Base-by-base conservation (phyloP, 345 rosid species). In the Salix viminalis region DNA sequence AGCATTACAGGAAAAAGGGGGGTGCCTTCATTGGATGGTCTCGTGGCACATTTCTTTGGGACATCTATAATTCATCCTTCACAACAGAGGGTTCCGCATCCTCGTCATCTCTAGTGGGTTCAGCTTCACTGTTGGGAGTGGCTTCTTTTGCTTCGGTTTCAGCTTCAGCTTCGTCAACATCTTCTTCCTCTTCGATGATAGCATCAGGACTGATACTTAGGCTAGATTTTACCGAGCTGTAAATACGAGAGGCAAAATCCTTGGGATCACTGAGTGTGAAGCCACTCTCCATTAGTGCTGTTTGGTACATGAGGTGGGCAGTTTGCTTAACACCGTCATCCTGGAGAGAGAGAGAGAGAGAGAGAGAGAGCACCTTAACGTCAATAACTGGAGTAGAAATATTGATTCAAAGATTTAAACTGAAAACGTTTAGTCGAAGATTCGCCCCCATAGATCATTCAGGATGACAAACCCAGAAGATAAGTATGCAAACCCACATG, bases 251-350 rank as follows among this genome's bases (percentile, higher is more conserved):
- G 13, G 99, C 97, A 48, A 96, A 96, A 75, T 90, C 98, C 79
- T 93, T 93, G 7, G 98, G 98, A 74, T 96, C 97, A 1, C 19
- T 77, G 67, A 86, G 88, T 70, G 84, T 58, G 85, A 93, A 96
- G 69, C 99, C 99, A 80, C 98, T 96, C 91, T 96, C 99, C 90
- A 96, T 85, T 26, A 93, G 88, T 21, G 99, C 97, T 0, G 98
- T 93, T 79, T 93, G 98, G 89, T 96, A 92, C 79, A 96, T 86
- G 75, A 96, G 97, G 61, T 85, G 91, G 7, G 97, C 98, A 7
- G 94, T 96, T 79, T 90, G 87, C 89, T 87, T 92, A 67, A 93
- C 88, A 34, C 77, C 71, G 81, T 80, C 92, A 52, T 92, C 98
- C 98, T 93, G 89, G 71, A 77, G 12, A 5, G 37, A 5, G 37